Evolutionary conservation across 768 basidiomycete species (phyloP).

Genomic region (Lactifluus hygrophoroides): DNA sequence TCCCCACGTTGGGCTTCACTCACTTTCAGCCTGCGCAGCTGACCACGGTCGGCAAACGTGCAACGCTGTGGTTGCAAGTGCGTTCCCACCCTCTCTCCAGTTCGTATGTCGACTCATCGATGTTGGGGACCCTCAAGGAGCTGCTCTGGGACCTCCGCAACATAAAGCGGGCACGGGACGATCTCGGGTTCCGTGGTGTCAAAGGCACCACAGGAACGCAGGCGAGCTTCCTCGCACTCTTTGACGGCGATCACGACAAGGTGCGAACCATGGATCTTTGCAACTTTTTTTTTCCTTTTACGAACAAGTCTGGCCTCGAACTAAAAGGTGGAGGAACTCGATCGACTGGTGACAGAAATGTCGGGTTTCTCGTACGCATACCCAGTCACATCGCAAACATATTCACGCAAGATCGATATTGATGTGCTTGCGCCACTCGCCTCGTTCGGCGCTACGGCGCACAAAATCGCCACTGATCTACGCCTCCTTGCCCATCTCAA

Average conservation of each 20-base stretch:
- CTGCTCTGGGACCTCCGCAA: slow-evolving; percentile 95
- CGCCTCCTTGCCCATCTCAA: slow-evolving; percentile 91
- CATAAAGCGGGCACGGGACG: slow-evolving; percentile 79
- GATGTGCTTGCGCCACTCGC: slow-evolving; percentile 89
- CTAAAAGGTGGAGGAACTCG: slow-evolving; percentile 79
- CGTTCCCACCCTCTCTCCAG: slow-evolving; percentile 3
- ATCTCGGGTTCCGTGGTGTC: slow-evolving; percentile 94
- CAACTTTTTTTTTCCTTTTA: no score
- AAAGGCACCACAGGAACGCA: slow-evolving; percentile 99
- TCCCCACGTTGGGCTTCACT: slow-evolving; percentile 95
- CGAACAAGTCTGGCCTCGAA: no score
- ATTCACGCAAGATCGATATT: slow-evolving; percentile 94
- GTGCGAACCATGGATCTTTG: no score
- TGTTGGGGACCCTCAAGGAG: slow-evolving; percentile 42
- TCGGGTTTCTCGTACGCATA: slow-evolving; percentile 92
- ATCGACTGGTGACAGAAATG: slow-evolving; percentile 80
- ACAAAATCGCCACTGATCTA: slow-evolving; percentile 96
- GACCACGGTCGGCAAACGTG: slow-evolving; percentile 95
- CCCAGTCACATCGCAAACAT: slow-evolving; percentile 97
- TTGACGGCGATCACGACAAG: slow-evolving; percentile 93
- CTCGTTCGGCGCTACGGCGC: slow-evolving; percentile 86
- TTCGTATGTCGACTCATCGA: neutral
- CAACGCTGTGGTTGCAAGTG: slow-evolving; percentile 94
- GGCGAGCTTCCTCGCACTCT: slow-evolving; percentile 88
- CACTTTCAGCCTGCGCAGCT: slow-evolving; percentile 99